Base-by-base conservation (phyloP, 2,329 filamentous ascomycete genomes). In the Fusarium tricinctum region DNA sequence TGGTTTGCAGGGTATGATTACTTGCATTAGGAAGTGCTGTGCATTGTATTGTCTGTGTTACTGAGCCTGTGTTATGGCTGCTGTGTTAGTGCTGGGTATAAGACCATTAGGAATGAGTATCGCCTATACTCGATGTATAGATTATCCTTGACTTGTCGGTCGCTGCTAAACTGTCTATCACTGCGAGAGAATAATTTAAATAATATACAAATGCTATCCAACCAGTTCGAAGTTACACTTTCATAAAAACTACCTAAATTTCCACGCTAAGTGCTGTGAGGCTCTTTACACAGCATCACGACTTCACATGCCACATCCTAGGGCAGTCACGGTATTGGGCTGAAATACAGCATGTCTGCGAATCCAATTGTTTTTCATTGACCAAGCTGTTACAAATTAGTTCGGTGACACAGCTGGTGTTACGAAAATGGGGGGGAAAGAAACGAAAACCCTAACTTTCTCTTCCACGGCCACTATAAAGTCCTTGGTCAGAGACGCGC, bases 401-500 rank as follows among this genome's bases (percentile, higher is more conserved):
- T 35, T 35, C 28, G 15, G 17, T 35, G 33, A 35, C 14, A 15
- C 23, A n/a, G 28, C 44, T 30, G 7, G 19, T 22, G 26, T 17
- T 40, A 45, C 12, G n/a, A 30, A 48, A 33, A 33, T 22, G 47
- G 23, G 14, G 30, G 45, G 50, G 30, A 26, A 28, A n/a, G 33
- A 8, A 60, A 52, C 7, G 5, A 52, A 42, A 33, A 9, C 35
- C 28, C 35, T 19, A 49, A 49, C n/a, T 15, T n/a, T 5, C 20
- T 30, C 12, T 19, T 14, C 32, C 4, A 33, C 23, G 7, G 14
- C 12, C 15, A 15, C 8, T 56, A 48, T 56, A 56, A 42, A 59
- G 23, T 1, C 35, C 28, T 23, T 4, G 1, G 57, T 57, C 52
- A 44, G 45, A 61, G 51, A 60, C 57, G 57, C 52, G 57, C 42